phyloP scores from a whole-genome alignment of 1,139 yeast species.

The Zygoascus meyerae region DNA sequence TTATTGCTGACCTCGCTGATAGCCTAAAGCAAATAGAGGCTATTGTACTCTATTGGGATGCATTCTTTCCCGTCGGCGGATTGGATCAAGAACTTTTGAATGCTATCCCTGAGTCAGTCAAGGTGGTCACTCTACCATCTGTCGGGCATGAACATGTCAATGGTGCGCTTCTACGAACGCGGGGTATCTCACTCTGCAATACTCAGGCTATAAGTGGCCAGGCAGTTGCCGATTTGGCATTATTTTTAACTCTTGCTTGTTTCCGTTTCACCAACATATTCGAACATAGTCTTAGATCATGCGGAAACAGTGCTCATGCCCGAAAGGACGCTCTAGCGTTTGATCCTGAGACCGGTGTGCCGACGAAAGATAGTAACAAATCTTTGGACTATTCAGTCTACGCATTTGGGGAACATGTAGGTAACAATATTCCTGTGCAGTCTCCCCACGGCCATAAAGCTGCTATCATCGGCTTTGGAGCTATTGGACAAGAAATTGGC shows the following conservation, averaged over 20 bases:
- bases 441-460: conserved; percentile 54
- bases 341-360: conserved; percentile 23
- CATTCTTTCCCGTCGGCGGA: conserved; percentile 24
- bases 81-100: conserved; percentile 40
- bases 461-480: conserved; percentile 73
- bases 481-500: conserved; percentile 65
- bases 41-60: conserved; percentile 22
- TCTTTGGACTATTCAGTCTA: conserved; percentile 5
- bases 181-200: conserved; percentile 55
- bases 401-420: conserved; percentile 16
- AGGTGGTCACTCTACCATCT: conserved; percentile 57
- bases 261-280: conserved; percentile 56
- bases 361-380: conserved; percentile 19
- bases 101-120: conserved; percentile 47
- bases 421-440: conserved; percentile 11
- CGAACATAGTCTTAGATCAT: conserved; percentile 39
- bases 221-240: conserved; percentile 76
- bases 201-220: conserved; percentile 48
- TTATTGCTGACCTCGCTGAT: conserved; percentile 18
- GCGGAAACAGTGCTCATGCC: conserved; percentile 41
- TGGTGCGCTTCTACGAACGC: conserved; percentile 37
- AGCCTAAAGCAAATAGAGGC: conserved; percentile 19
- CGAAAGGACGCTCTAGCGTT: conserved; percentile 30
- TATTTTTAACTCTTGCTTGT: conserved; percentile 52
- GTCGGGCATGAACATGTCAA: conserved; percentile 68